Evolutionary conservation across 345 rosid species (phyloP).

Genomic region (Lumnitzera racemosa): DNA sequence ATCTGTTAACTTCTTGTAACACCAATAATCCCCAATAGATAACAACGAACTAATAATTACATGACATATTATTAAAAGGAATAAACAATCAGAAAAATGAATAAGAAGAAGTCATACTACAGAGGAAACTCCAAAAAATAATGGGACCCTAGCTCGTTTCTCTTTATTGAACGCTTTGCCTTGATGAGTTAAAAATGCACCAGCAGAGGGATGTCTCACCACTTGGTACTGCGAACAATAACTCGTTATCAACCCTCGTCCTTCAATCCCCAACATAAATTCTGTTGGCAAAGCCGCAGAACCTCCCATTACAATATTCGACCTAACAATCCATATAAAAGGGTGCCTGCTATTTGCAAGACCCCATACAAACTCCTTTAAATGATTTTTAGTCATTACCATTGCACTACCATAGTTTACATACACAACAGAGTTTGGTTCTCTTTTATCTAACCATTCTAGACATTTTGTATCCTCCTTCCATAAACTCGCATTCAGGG

Average conservation of each 20-base stretch:
- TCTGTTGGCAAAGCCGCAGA: neutral
- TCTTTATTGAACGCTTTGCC: too few relatives aligned
- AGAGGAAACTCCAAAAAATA: too few relatives aligned
- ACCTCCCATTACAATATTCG: constrained; percentile 11
- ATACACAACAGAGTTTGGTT: constrained; percentile 11
- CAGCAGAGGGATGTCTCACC: constrained; percentile 10
- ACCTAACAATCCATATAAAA: constrained; percentile 16
- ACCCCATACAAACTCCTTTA: constrained; percentile 14
- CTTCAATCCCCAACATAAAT: neutral
- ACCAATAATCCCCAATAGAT: too few relatives aligned
- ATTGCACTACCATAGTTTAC: constrained; percentile 17
- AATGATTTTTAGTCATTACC: neutral
- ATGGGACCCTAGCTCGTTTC: too few relatives aligned
- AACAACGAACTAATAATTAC: too few relatives aligned
- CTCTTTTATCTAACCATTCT: constrained; percentile 7
- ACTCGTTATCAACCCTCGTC: constrained; percentile 5
- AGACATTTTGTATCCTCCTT: constrained; percentile 10
- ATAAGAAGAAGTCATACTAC: too few relatives aligned
- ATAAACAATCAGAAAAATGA: too few relatives aligned
- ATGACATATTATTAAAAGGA: too few relatives aligned
- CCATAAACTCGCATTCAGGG: constrained; percentile 10
- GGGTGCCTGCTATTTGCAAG: constrained; percentile 13
- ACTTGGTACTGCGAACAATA: constrained; percentile 14
- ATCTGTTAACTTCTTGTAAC: too few relatives aligned
- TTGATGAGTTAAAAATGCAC: constrained; percentile 8